phyloP scores from a whole-genome alignment of 306 rosid genomes.

The Begonia peltatifolia region DNA sequence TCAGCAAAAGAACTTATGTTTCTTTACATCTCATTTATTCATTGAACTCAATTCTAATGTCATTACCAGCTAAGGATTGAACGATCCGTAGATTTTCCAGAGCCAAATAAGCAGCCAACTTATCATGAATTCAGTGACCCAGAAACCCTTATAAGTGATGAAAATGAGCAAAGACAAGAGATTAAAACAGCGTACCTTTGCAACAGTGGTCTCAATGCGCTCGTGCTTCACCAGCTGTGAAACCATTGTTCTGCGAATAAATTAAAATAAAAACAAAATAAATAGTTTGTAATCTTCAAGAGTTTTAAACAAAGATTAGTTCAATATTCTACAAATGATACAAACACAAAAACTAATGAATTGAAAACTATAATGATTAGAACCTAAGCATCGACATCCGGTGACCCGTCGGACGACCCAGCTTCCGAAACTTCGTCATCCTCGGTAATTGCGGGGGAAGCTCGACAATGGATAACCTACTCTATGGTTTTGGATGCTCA shows the following conservation, averaged over 20 bases:
- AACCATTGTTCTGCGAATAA: slow-evolving; percentile 59
- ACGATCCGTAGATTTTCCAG: neutral
- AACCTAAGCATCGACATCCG: slow-evolving; percentile 90
- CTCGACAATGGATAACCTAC: slow-evolving; percentile 10
- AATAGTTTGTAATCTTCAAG: no score
- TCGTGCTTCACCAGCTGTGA: slow-evolving; percentile 94
- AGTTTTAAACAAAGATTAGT: neutral
- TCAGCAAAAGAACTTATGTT: neutral
- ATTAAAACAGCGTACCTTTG: slow-evolving; percentile 34
- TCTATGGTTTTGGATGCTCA: neutral
- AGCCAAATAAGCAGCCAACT: neutral
- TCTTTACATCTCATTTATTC: neutral
- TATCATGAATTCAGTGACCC: neutral
- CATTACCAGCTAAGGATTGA: neutral
- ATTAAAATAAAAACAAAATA: neutral
- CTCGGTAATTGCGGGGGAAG: neutral
- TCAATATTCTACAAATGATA: neutral
- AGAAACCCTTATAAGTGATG: neutral
- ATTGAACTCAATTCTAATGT: neutral
- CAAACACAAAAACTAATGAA: neutral
- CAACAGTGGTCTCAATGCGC: slow-evolving; percentile 90
- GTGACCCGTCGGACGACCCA: slow-evolving; percentile 54
- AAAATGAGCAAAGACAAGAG: neutral
- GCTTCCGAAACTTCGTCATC: slow-evolving; percentile 90
- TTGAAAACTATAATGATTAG: no score